Evolutionary conservation across 305 asterid genomes (phyloP).

Genomic region (Fraxinus dipetala): DNA sequence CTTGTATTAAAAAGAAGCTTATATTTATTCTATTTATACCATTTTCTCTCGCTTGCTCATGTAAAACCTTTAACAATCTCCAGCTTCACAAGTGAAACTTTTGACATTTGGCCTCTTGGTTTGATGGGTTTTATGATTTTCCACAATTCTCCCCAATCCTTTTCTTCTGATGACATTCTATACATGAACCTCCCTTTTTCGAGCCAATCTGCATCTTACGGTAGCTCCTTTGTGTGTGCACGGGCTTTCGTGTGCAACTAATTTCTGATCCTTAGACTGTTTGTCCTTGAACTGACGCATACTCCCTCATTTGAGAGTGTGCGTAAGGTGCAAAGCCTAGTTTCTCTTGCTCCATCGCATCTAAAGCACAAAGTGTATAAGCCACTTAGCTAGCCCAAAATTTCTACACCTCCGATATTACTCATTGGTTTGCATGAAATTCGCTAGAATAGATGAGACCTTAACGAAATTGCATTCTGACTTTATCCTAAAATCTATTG

Average conservation of each 20-base stretch:
- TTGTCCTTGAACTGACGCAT: not conserved
- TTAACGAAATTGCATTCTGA: not conserved
- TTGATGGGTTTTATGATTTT: not conserved
- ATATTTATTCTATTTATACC: not conserved
- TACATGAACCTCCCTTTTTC: not conserved
- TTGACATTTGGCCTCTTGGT: not conserved
- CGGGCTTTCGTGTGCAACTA: not conserved
- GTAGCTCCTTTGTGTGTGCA: not conserved
- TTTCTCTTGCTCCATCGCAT: not conserved
- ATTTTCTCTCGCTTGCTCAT: not conserved
- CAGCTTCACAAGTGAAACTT: not conserved
- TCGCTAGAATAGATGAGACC: not conserved
- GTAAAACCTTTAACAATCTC: not conserved
- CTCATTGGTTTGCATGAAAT: not conserved
- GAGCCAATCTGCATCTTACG: not conserved
- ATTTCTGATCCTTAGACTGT: not conserved
- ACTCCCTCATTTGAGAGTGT: not conserved
- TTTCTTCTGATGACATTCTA: not conserved
- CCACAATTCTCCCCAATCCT: not conserved
- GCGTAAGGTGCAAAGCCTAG: not conserved
- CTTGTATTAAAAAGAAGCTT: not conserved
- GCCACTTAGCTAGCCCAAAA: not conserved
- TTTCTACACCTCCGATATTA: not conserved
- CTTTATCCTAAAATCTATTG: not conserved
- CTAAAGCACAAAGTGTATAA: not conserved